phyloP scores from a whole-genome alignment of 202 grass and related monocot species.

The Saccharum hybrid region DNA sequence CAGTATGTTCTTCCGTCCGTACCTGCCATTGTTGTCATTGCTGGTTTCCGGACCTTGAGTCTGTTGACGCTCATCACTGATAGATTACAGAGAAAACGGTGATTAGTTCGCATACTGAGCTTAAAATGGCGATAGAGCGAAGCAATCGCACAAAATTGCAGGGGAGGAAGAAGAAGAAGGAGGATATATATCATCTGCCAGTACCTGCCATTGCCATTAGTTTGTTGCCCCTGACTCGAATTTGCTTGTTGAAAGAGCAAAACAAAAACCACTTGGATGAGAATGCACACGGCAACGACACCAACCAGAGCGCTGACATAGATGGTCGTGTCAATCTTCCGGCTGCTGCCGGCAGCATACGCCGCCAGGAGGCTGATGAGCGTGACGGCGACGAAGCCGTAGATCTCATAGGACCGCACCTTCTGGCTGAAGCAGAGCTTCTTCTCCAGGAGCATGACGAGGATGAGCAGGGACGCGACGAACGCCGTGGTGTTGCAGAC shows the following conservation, averaged over 20 bases:
- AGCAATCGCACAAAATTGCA: neutral
- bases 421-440: neutral
- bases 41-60: neutral
- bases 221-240: neutral
- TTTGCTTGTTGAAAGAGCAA: neutral
- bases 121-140: neutral
- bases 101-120: neutral
- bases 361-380: neutral
- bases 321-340: neutral
- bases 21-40: neutral
- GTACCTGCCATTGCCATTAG: neutral
- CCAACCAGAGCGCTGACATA: neutral
- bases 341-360: neutral
- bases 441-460: conserved; percentile 22
- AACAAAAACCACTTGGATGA: neutral
- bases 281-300: neutral
- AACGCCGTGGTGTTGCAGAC: conserved; percentile 35
- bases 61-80: neutral
- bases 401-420: neutral
- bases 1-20: neutral
- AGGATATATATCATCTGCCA: neutral
- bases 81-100: neutral
- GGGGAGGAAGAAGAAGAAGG: neutral
- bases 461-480: conserved; percentile 23
- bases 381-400: neutral